phyloP scores from a whole-genome alignment of 495 filamentous ascomycete species.

The Opeltia flavorubescens region DNA sequence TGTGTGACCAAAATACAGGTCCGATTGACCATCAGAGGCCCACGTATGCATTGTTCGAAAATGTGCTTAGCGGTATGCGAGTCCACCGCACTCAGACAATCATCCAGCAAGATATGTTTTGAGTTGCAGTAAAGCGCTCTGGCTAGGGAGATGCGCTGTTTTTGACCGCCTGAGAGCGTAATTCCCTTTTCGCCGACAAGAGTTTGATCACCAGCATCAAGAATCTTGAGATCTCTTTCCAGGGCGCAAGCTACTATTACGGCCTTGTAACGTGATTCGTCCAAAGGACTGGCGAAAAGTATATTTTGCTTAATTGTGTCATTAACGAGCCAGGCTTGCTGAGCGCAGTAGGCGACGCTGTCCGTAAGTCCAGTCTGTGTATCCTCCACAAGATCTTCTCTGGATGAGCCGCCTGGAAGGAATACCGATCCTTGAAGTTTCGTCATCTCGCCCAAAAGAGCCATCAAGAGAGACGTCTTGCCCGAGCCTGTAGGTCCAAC shows the following conservation, averaged over 20 bases:
- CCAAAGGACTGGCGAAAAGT: slow-evolving; percentile 69
- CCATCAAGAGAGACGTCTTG: slow-evolving; percentile 94
- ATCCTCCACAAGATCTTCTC: slow-evolving; percentile 69
- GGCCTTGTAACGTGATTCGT: slow-evolving; percentile 72
- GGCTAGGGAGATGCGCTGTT: slow-evolving; percentile 92
- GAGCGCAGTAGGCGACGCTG: slow-evolving; percentile 90
- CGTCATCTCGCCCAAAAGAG: slow-evolving; percentile 93
- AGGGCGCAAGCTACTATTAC: slow-evolving; percentile 89
- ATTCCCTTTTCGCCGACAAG: slow-evolving; percentile 97
- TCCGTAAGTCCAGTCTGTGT: slow-evolving; percentile 79
- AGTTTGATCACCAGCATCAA: slow-evolving; percentile 86
- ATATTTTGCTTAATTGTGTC: slow-evolving; percentile 96
- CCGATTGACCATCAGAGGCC: slow-evolving; percentile 72
- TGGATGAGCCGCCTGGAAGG: slow-evolving; percentile 67
- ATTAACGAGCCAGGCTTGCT: slow-evolving; percentile 96
- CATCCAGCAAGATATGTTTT: slow-evolving; percentile 79
- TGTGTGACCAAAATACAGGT: slow-evolving; percentile 98
- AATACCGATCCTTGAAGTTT: slow-evolving; percentile 65
- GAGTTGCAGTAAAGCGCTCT: slow-evolving; percentile 88
- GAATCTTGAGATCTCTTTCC: slow-evolving; percentile 79
- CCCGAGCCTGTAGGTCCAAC: slow-evolving; percentile 87
- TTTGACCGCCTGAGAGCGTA: slow-evolving; percentile 91
- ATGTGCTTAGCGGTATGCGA: slow-evolving; percentile 98
- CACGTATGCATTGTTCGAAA: slow-evolving; percentile 81
- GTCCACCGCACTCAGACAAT: slow-evolving; percentile 96